These are phyloP conservation scores for Oenanthe javanica DNA, from an alignment of 140 eudicot genomes.

Conservation along the genomic window DNA sequence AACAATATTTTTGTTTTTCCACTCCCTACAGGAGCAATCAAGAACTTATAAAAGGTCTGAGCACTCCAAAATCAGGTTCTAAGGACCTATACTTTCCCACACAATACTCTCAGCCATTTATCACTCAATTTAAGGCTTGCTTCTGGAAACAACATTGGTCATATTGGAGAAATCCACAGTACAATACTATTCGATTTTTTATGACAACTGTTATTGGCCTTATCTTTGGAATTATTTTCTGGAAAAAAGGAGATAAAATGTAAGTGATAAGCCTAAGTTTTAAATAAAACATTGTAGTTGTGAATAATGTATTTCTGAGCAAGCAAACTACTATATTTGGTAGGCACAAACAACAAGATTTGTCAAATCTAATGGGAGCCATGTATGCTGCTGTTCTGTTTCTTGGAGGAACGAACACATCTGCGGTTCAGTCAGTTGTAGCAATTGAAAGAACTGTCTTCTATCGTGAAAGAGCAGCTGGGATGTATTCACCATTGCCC, in stretches of 20 bases:
- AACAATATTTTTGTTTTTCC: background rate
- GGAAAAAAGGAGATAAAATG: conserved; percentile 60
- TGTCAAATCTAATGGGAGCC: conserved; percentile 62
- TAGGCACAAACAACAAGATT: conserved; percentile 56
- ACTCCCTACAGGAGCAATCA: conserved; percentile 38
- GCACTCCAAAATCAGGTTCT: conserved; percentile 52
- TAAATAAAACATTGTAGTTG: background rate
- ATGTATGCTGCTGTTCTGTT: conserved; percentile 66
- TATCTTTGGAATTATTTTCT: conserved; percentile 63
- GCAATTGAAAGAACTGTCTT: conserved; percentile 73
- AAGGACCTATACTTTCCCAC: conserved; percentile 53
- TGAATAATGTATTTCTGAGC: background rate
- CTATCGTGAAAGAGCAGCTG: conserved; percentile 77
- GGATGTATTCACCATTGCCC: conserved; percentile 83
- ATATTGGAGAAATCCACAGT: conserved; percentile 78
- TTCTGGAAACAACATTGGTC: conserved; percentile 67
- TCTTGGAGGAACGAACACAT: conserved; percentile 67
- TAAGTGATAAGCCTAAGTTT: conserved; percentile 21
- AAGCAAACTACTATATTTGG: background rate
- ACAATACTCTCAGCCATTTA: conserved; percentile 49
- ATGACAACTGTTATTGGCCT: conserved; percentile 51
- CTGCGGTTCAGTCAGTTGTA: conserved; percentile 64
- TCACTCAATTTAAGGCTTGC: conserved; percentile 61
- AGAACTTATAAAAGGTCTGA: conserved; percentile 45
- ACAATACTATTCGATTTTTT: conserved; percentile 47